Conservation (phyloP, 441 rosid genomes). For the Iberis amara region DNA sequence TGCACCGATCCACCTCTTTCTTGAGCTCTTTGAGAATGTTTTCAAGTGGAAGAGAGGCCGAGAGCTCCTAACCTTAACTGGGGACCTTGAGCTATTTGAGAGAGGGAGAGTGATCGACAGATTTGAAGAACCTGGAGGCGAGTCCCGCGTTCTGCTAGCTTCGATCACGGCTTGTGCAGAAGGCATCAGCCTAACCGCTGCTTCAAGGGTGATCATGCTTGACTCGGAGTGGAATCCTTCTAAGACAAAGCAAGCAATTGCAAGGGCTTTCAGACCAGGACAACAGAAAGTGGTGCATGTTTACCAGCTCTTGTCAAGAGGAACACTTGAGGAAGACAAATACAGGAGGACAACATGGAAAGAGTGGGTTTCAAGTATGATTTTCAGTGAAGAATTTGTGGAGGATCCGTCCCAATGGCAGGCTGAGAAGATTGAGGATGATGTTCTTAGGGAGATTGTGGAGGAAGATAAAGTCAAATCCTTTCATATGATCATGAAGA, state of each 20-base stretch:
- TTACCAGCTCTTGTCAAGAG: constrained; percentile 77
- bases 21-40: constrained; percentile 60
- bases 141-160: constrained; percentile 63
- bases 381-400: constrained; percentile 85
- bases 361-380: constrained; percentile 97
- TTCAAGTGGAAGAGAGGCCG: constrained; percentile 70
- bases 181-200: constrained; percentile 92
- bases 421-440: constrained; percentile 86
- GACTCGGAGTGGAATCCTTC: constrained; percentile 98
- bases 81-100: constrained; percentile 83
- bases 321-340: constrained; percentile 84
- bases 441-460: constrained; percentile 74
- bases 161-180: constrained; percentile 93
- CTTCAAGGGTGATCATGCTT: constrained; percentile 76
- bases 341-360: constrained; percentile 89
- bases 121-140: constrained; percentile 70
- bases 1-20: constrained; percentile 67
- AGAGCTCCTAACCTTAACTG: constrained; percentile 69
- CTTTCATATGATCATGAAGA: constrained; percentile 92
- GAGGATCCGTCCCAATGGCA: constrained; percentile 89
- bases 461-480: constrained; percentile 77
- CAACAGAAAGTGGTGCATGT: constrained; percentile 87
- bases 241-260: constrained; percentile 94
- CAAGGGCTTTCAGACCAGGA: constrained; percentile 91
- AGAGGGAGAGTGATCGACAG: constrained; percentile 78